These are phyloP conservation scores for Ophiocordyceps australis DNA, from an alignment of 2,329 filamentous ascomycete species.

Conservation along the genomic window DNA sequence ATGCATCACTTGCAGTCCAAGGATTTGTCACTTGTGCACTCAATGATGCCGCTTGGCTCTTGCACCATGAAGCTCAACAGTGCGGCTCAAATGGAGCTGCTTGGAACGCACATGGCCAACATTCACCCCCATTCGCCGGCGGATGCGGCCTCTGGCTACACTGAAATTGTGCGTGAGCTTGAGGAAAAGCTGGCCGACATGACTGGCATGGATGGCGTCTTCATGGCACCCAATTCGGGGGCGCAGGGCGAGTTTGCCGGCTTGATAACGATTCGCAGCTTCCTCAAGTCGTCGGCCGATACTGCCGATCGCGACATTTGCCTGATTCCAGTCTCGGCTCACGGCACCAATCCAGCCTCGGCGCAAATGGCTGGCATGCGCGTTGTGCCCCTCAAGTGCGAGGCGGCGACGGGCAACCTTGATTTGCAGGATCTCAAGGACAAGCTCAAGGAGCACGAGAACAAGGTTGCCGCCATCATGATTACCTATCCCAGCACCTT, in stretches of 20 bases:
- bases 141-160: slow-evolving; percentile 49
- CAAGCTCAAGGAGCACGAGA: slow-evolving; percentile 77
- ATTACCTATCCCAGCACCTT: slow-evolving; percentile 92
- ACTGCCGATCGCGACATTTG: slow-evolving; percentile 79
- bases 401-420: slow-evolving; percentile 71
- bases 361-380: slow-evolving; percentile 94
- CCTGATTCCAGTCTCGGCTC: slow-evolving; percentile 84
- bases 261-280: slow-evolving; percentile 73
- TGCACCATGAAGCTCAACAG: slow-evolving; percentile 98
- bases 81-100: slow-evolving; percentile 79
- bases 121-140: slow-evolving; percentile 65
- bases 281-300: slow-evolving; percentile 48
- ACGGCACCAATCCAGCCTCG: slow-evolving; percentile 90
- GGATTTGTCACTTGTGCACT: slow-evolving; percentile 84
- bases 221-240: slow-evolving; percentile 86
- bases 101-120: slow-evolving; percentile 60
- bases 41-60: slow-evolving; percentile 92
- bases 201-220: slow-evolving; percentile 79
- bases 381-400: slow-evolving; percentile 83
- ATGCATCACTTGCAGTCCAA: slow-evolving; percentile 88
- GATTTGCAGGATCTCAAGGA: slow-evolving; percentile 71
- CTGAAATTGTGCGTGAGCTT: slow-evolving; percentile 54
- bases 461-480: slow-evolving; percentile 85
- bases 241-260: slow-evolving; percentile 92
- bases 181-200: slow-evolving; percentile 54